Percentiles rank a stretch among this genome's conserved stretches.
Conservation (phyloP, 2,329 filamentous ascomycete genomes). For the Talaromyces albobiverticillius region DNA sequence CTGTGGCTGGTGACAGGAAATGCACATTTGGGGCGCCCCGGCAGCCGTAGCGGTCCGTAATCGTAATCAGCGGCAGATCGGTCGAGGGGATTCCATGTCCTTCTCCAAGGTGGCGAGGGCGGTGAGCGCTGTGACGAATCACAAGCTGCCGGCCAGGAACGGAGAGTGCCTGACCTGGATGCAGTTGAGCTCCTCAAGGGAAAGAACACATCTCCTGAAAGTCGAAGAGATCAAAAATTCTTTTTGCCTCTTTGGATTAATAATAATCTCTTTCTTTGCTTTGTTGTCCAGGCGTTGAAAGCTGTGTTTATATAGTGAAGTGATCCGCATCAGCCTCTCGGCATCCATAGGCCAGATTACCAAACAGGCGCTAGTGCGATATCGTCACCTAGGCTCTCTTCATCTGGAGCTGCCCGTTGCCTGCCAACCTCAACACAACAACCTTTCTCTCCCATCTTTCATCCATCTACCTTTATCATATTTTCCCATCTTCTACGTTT, state of each 20-base stretch:
- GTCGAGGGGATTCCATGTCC: conserved; percentile 37
- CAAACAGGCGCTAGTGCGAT: conserved; percentile 17
- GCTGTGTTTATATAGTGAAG: neutral
- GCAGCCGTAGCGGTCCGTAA: neutral
- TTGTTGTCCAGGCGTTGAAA: neutral
- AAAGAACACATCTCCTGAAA: neutral
- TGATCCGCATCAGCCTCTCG: neutral
- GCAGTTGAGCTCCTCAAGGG: neutral
- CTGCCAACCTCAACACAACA: conserved; percentile 23
- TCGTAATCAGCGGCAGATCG: neutral
- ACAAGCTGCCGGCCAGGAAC: conserved; percentile 9
- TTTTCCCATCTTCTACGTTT: conserved; percentile 14
- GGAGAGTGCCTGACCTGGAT: too few relatives aligned
- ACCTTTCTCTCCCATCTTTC: conserved; percentile 21
- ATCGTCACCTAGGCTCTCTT: conserved; percentile 42
- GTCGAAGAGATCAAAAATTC: neutral
- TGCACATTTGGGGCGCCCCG: neutral
- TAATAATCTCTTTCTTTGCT: neutral
- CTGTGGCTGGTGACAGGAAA: neutral
- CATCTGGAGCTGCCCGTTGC: conserved; percentile 25
- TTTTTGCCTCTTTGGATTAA: conserved; percentile 1
- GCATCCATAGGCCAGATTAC: conserved; percentile 1
- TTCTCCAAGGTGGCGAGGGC: conserved; percentile 32
- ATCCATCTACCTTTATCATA: conserved; percentile 11
- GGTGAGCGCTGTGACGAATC: conserved; percentile 18